Evolutionary conservation across 768 basidiomycete species (phyloP), one percentile per base, ranked within the genome.

Genomic region (Naganishia vaughanmartiniae): DNA sequence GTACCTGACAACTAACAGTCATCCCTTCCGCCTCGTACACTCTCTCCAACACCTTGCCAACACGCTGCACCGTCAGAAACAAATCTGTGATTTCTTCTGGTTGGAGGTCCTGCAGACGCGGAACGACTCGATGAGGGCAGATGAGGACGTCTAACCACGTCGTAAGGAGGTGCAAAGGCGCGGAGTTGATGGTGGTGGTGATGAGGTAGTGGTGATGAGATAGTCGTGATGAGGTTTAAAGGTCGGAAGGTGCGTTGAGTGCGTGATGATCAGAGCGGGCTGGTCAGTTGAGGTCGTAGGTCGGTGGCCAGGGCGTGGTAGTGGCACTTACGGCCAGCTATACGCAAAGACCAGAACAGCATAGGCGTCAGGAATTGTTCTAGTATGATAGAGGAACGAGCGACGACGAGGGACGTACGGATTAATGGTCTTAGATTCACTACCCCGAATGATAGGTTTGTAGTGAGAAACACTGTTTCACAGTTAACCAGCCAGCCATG

Each of bases 351-450:
- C n/a, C n/a, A n/a, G n/a, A n/a, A n/a, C n/a, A n/a, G n/a, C n/a
- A n/a, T n/a, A n/a, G n/a, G n/a, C n/a, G n/a, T n/a, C n/a, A n/a
- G n/a, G n/a, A n/a, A n/a, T n/a, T n/a, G n/a, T n/a, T n/a, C n/a
- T n/a, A n/a, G n/a, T n/a, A n/a, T n/a, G n/a, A n/a, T n/a, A n/a
- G n/a, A n/a, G n/a, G n/a, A n/a, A n/a, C n/a, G n/a, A n/a, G n/a
- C n/a, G n/a, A n/a, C n/a, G n/a, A n/a, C n/a, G n/a, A n/a, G 51
- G 14, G 48, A 86, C 91, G 83, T 81, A 98, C 95, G 93, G 11
- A 94, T 87, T 74, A 96, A 88, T 0, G 94, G 95, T 76, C 93
- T 96, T 72, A 96, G 87, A 79, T 98, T 98, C 55, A 97, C 94
- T 72, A 96, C 89, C 1, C 91, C 95, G 80, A 90, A 84, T 7